These are phyloP conservation scores for Gymnopilus junonius DNA, from an alignment of 768 basidiomycete genomes.

Conservation along the genomic window DNA sequence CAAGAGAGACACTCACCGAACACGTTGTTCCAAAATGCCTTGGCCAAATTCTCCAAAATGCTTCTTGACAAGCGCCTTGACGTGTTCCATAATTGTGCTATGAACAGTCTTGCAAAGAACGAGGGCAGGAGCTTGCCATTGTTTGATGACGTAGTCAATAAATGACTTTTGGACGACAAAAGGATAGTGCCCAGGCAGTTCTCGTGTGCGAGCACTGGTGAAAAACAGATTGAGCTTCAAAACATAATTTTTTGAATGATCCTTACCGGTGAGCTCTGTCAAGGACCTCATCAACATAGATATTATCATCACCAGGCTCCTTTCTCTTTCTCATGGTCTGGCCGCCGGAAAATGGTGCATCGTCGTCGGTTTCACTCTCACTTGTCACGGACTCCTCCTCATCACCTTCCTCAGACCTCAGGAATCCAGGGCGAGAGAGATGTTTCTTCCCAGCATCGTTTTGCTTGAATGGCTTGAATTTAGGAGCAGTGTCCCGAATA, in stretches of 20 bases:
- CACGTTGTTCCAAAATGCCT: constrained; percentile 53
- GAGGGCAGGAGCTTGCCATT: constrained; percentile 56
- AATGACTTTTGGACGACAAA: constrained; percentile 60
- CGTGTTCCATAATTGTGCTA: constrained; percentile 38
- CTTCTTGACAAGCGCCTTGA: constrained; percentile 43
- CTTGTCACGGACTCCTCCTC: constrained; percentile 11
- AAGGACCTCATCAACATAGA: constrained; percentile 61
- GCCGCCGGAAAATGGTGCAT: not conserved
- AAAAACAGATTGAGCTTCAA: not conserved
- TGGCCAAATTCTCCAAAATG: constrained; percentile 61
- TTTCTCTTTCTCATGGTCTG: constrained; percentile 6
- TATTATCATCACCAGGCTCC: constrained; percentile 14
- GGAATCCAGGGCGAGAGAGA: constrained; percentile 23
- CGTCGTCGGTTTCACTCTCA: constrained; percentile 6
- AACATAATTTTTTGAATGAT: too few species aligned
- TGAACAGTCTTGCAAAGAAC: constrained; percentile 48
- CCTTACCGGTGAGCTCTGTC: constrained; percentile 51
- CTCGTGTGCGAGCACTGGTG: constrained; percentile 69
- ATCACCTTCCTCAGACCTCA: constrained; percentile 21
- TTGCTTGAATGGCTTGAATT: constrained; percentile 55
- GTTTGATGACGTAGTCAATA: constrained; percentile 45
- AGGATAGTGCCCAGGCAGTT: constrained; percentile 70
- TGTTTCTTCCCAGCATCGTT: constrained; percentile 13
- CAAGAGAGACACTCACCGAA: constrained; percentile 32
- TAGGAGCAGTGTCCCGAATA: constrained; percentile 58